phyloP scores from a whole-genome alignment of 2,329 filamentous ascomycete species.

The Leptographium galeiforme region DNA sequence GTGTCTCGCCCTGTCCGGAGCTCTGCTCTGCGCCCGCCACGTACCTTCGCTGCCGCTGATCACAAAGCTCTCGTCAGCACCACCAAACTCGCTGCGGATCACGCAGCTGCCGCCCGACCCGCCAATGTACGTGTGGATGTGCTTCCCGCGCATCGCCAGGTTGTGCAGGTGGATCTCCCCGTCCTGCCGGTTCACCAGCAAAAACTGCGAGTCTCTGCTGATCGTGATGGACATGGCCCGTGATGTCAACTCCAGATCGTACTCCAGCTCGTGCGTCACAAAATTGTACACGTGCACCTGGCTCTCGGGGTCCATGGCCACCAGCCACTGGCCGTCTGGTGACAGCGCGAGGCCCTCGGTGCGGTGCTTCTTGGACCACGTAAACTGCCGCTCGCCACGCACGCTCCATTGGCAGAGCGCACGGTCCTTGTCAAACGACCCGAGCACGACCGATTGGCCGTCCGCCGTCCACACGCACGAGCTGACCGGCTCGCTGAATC shows the following conservation, averaged over 20 bases:
- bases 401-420: conserved; percentile 61
- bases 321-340: conserved; percentile 63
- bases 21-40: neutral
- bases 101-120: conserved; percentile 57
- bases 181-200: conserved; percentile 72
- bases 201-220: conserved; percentile 63
- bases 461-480: conserved; percentile 82
- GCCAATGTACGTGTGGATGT: conserved; percentile 63
- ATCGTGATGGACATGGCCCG: conserved; percentile 70
- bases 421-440: conserved; percentile 54
- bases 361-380: conserved; percentile 58
- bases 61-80: conserved; percentile 83
- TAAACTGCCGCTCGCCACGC: conserved; percentile 45
- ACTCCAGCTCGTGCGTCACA: conserved; percentile 58
- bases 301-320: conserved; percentile 58
- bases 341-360: conserved; percentile 80
- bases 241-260: conserved; percentile 54
- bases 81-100: conserved; percentile 74
- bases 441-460: conserved; percentile 64
- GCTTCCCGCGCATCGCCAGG: conserved; percentile 49
- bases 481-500: conserved; percentile 74
- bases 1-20: neutral
- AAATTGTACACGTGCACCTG: conserved; percentile 76
- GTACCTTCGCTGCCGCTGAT: conserved; percentile 81
- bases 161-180: conserved; percentile 70